Evolutionary conservation across 1,284 basidiomycete species (phyloP).

Genomic region (Vanrija sp.): DNA sequence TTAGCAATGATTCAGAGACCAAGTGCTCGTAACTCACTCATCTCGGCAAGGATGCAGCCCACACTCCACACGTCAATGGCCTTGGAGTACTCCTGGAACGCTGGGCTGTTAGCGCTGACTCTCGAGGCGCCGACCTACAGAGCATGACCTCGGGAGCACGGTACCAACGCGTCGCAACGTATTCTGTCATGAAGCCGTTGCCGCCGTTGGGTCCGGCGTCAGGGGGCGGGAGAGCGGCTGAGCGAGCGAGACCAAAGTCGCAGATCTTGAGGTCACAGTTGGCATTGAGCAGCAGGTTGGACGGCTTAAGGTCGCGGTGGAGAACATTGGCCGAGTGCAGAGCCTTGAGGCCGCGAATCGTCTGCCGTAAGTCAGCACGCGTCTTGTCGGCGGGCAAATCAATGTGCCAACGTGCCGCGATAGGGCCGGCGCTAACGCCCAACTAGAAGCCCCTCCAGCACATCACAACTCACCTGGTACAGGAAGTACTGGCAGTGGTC

Average conservation of each 20-base stretch:
- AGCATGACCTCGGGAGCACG: conserved; percentile 93
- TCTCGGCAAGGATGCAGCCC: conserved; percentile 89
- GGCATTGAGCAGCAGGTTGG: conserved; percentile 84
- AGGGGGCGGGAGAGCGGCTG: conserved; percentile 67
- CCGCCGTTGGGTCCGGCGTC: conserved; percentile 71
- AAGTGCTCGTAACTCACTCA: conserved; percentile 54
- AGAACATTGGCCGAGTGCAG: conserved; percentile 86
- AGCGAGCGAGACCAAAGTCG: conserved; percentile 87
- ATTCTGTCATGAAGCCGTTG: conserved; percentile 91
- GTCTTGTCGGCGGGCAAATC: not conserved
- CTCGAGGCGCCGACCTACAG: conserved; percentile 46
- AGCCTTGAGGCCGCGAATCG: conserved; percentile 83
- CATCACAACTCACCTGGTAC: conserved; percentile 63
- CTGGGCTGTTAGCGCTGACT: conserved; percentile 20
- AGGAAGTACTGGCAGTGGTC: conserved; percentile 95
- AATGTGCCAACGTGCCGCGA: too few species aligned
- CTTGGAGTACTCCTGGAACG: conserved; percentile 88
- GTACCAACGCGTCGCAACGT: conserved; percentile 91
- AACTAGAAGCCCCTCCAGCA: not conserved
- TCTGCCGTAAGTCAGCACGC: conserved; percentile 51
- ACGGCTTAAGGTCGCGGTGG: conserved; percentile 92
- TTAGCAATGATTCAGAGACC: not conserved
- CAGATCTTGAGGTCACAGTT: conserved; percentile 95
- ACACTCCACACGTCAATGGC: conserved; percentile 93
- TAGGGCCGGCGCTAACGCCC: too few species aligned